Evolutionary conservation across 306 rosid species (phyloP), one percentile per base, ranked within the genome.

Genomic region (Lotus japonicus): DNA sequence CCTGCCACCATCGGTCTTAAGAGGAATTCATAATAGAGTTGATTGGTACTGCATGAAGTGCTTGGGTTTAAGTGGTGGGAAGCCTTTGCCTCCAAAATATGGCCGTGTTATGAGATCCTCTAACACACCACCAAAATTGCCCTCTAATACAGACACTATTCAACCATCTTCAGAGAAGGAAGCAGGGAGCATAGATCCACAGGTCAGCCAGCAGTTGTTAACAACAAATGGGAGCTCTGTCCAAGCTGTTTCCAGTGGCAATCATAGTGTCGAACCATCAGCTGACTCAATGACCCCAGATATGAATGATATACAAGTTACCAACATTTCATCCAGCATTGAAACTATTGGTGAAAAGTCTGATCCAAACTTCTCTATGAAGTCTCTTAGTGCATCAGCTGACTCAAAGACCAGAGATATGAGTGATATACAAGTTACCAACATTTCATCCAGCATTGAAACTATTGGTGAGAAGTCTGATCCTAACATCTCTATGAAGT

Each of bases 71-170:
- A 94, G 97, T 43, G 83, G 89, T 62, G 99, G 99, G 59, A 94
- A 90, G 76, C 92, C 97, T 79, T 81, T 94, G 86, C 95, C 99
- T 33, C 99, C 99, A n/a, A 94, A 94, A 79, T 94, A 90, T 80
- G 99, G 99, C 9, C 97, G 97, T 67, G 99, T 94, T 61, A 94
- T 88, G 97, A 85, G 99, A 78, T 90, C 97, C 26, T 78, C 89
- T 41, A 89, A 80, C 31, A 84, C 83, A 42, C 87, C 87, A 48
- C 84, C 84, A 42, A 90, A 81, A 62, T 51, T 80, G 70, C 77
- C 95, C 68, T 60, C 95, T 38, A 85, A 44, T 71, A 61, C 75
- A 2, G 80, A 75, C 61, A 84, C 82, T 52, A 73, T 77, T 68
- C 95, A 76, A 51, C 67, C 79, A 44, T 77, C 85, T 56, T 79